These are phyloP conservation scores for Metrosideros polymorpha DNA, from an alignment of 441 rosid genomes.

Conservation along the genomic window DNA sequence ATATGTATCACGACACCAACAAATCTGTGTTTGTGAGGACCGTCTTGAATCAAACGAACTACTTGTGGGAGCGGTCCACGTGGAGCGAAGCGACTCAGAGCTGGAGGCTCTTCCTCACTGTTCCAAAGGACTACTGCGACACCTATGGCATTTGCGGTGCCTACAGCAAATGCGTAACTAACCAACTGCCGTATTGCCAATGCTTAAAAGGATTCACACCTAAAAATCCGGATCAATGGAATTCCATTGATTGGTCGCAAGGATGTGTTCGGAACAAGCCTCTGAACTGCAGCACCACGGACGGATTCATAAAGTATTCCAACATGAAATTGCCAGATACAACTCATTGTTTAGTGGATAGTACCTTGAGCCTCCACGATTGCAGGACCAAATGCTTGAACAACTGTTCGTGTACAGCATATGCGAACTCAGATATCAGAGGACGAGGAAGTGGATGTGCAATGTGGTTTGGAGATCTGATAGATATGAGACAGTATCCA, in stretches of 20 bases:
- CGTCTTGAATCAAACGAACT: not conserved
- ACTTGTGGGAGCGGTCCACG: not conserved
- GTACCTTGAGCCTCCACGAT: not conserved
- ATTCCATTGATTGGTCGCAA: not conserved
- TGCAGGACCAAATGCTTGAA: not conserved
- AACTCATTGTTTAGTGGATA: not conserved
- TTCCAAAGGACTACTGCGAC: not conserved
- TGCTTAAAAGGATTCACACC: not conserved
- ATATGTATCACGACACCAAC: not conserved
- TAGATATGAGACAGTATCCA: not conserved
- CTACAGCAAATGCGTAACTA: not conserved
- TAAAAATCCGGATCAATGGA: not conserved
- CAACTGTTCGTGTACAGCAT: not conserved
- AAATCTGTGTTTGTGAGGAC: not conserved
- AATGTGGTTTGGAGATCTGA: not conserved
- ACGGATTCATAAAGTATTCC: not conserved
- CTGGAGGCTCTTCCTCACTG: not conserved
- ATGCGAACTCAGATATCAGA: not conserved
- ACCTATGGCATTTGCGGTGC: not conserved
- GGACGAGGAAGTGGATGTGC: not conserved
- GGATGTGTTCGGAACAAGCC: not conserved
- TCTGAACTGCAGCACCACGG: not conserved
- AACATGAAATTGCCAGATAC: not conserved
- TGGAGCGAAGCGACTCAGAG: not conserved
- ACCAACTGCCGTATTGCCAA: not conserved